Evolutionary conservation across 352 stramenopile species (phyloP).

Genomic region (Globisporangium emineosum): DNA sequence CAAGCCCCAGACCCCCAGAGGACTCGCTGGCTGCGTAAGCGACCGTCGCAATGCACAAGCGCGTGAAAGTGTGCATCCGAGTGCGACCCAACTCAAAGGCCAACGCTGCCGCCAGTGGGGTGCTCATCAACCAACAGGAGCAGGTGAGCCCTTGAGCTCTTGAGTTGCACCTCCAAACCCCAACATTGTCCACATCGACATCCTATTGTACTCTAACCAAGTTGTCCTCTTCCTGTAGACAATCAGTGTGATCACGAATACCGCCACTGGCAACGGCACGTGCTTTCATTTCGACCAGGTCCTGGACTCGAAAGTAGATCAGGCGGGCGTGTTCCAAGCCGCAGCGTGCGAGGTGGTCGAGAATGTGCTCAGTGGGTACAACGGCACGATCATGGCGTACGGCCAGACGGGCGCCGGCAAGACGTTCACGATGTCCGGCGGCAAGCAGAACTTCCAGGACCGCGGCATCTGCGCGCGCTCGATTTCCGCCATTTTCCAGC

Average conservation of each 20-base stretch:
- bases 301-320: slow-evolving; percentile 33
- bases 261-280: slow-evolving; percentile 38
- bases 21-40: background rate
- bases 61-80: slow-evolving; percentile 68
- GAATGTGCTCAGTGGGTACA: slow-evolving; percentile 63
- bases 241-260: slow-evolving; percentile 62
- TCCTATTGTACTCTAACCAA: background rate
- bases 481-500: slow-evolving; percentile 55
- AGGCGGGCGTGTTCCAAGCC: slow-evolving; percentile 49
- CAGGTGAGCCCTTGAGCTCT: slow-evolving; percentile 29
- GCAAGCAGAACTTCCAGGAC: slow-evolving; percentile 53
- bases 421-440: slow-evolving; percentile 70
- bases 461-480: slow-evolving; percentile 58
- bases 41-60: slow-evolving; percentile 43
- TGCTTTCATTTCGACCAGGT: slow-evolving; percentile 74
- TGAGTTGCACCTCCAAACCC: background rate
- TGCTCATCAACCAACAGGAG: slow-evolving; percentile 43
- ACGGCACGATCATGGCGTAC: slow-evolving; percentile 76
- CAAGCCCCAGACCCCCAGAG: background rate
- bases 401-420: slow-evolving; percentile 74
- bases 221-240: slow-evolving; percentile 25
- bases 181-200: background rate
- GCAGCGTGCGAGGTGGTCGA: slow-evolving; percentile 52
- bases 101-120: slow-evolving; percentile 16
- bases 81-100: slow-evolving; percentile 33